Percentiles rank a stretch among this genome's conserved stretches.
Evolutionary conservation across 495 filamentous ascomycete species (phyloP).

Genomic region (Endocarpon pusillum): DNA sequence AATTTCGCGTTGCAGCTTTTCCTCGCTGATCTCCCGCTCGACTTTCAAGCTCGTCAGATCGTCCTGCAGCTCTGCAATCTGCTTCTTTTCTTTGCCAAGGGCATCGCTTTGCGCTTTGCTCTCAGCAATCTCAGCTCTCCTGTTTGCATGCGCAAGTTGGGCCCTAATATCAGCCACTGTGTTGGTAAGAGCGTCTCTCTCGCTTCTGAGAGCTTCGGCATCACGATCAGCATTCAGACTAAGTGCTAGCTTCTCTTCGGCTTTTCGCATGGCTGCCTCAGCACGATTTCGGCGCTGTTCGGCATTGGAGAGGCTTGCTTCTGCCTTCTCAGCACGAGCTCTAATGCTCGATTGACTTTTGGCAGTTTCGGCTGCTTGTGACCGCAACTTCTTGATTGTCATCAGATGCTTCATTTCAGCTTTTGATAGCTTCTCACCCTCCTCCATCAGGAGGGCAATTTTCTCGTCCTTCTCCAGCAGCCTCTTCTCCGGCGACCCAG

Average conservation of each 20-base stretch:
- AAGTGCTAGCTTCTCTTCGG: slow-evolving; percentile 45
- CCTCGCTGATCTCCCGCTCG: slow-evolving; percentile 59
- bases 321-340: slow-evolving; percentile 46
- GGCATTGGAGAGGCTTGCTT: slow-evolving; percentile 39
- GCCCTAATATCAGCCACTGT: slow-evolving; percentile 52
- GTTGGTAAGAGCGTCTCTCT: slow-evolving; percentile 45
- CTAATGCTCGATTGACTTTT: slow-evolving; percentile 28
- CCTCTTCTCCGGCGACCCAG: slow-evolving; percentile 54
- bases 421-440: slow-evolving; percentile 77
- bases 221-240: slow-evolving; percentile 55
- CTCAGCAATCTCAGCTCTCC: slow-evolving; percentile 51
- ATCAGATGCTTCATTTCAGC: slow-evolving; percentile 69
- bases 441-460: slow-evolving; percentile 75
- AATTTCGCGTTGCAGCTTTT: slow-evolving; percentile 52
- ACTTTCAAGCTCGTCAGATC: slow-evolving; percentile 51
- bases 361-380: slow-evolving; percentile 38
- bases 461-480: slow-evolving; percentile 79
- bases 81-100: slow-evolving; percentile 50
- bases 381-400: slow-evolving; percentile 72
- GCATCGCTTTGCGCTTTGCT: slow-evolving; percentile 47
- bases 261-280: slow-evolving; percentile 47
- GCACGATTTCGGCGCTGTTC: slow-evolving; percentile 45
- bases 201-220: slow-evolving; percentile 44
- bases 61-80: slow-evolving; percentile 51
- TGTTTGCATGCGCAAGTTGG: slow-evolving; percentile 50